A percentile compares a stretch with the other conserved stretches of the same genome.
Evolutionary conservation across 2,329 filamentous ascomycete species (phyloP).

Genomic region (Trichophyton simii): DNA sequence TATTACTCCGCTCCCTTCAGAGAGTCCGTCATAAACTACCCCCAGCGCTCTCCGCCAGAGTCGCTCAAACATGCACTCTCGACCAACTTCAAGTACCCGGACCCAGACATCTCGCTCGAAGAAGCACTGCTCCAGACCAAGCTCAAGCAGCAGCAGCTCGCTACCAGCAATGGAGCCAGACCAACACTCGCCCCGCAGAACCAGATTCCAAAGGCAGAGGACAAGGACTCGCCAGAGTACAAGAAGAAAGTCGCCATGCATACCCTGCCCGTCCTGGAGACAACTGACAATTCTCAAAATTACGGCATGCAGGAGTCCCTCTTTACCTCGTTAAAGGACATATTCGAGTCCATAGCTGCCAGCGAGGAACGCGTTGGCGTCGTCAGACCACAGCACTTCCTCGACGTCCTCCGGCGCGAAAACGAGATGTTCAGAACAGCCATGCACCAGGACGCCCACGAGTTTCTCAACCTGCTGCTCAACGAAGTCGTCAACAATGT

Average conservation of each 20-base stretch:
- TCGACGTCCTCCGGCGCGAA: conserved; percentile 85
- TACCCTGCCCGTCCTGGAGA: conserved; percentile 72
- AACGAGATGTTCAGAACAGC: conserved; percentile 96
- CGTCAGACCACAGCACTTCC: conserved; percentile 78
- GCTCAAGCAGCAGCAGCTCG: conserved; percentile 28
- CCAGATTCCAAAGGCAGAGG: conserved; percentile 60
- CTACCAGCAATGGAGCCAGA: conserved; percentile 13
- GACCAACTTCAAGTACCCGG: conserved; percentile 44
- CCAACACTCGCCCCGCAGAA: conserved; percentile 36
- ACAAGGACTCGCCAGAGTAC: conserved; percentile 91
- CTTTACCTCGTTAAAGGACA: conserved; percentile 89
- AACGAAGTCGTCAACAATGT: conserved; percentile 94
- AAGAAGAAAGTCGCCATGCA: conserved; percentile 94
- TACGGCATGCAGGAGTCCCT: conserved; percentile 93
- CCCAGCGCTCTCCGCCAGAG: conserved; percentile 56
- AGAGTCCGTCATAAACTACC: conserved; percentile 86
- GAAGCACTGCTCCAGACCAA: conserved; percentile 37
- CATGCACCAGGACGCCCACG: conserved; percentile 97
- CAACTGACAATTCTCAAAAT: conserved; percentile 64
- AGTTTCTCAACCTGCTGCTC: conserved; percentile 88
- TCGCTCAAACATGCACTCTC: conserved; percentile 48
- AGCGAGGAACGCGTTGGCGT: conserved; percentile 76
- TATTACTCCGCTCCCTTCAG: conserved; percentile 93
- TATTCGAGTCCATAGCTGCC: conserved; percentile 79
- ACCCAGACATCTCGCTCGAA: conserved; percentile 44